These are phyloP conservation scores for Candida sithepensis DNA, from an alignment of 805 yeast genomes.

Conservation along the genomic window DNA sequence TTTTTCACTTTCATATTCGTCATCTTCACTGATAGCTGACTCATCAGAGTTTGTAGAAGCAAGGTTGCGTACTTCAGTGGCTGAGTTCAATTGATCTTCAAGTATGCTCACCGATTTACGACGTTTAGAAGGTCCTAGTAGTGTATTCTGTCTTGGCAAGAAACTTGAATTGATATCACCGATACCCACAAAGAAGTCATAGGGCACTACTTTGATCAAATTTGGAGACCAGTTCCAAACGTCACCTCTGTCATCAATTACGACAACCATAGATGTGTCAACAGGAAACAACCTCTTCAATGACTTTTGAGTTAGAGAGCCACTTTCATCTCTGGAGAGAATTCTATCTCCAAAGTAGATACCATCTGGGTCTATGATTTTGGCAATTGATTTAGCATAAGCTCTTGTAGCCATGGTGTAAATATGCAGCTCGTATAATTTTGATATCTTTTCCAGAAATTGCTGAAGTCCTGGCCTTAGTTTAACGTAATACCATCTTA, in stretches of 20 bases:
- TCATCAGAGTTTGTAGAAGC: background rate
- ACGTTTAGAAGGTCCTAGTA: slow-evolving; percentile 60
- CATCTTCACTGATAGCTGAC: slow-evolving; percentile 15
- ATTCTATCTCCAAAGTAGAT: slow-evolving; percentile 86
- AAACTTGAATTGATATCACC: slow-evolving; percentile 96
- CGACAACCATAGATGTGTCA: slow-evolving; percentile 93
- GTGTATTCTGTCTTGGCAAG: slow-evolving; percentile 69
- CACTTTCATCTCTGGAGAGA: slow-evolving; percentile 90
- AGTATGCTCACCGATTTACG: slow-evolving; percentile 53
- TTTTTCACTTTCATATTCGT: slow-evolving; percentile 9
- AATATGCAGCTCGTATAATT: slow-evolving; percentile 83
- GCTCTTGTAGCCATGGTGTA: slow-evolving; percentile 98
- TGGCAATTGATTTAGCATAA: slow-evolving; percentile 86
- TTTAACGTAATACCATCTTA: slow-evolving; percentile 90
- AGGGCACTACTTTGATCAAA: slow-evolving; percentile 88
- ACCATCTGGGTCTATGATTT: slow-evolving; percentile 87
- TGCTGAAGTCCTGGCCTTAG: slow-evolving; percentile 80
- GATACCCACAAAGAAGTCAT: slow-evolving; percentile 92
- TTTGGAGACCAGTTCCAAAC: slow-evolving; percentile 98
- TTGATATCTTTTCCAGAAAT: slow-evolving; percentile 61
- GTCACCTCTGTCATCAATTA: slow-evolving; percentile 96
- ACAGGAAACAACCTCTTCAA: slow-evolving; percentile 88
- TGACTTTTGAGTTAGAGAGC: slow-evolving; percentile 85
- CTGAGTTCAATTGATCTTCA: slow-evolving; percentile 41
- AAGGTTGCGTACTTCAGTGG: slow-evolving; percentile 11